Evolutionary conservation across 805 yeast genomes (phyloP).

Genomic region (Zygosaccharomyces bailii): DNA sequence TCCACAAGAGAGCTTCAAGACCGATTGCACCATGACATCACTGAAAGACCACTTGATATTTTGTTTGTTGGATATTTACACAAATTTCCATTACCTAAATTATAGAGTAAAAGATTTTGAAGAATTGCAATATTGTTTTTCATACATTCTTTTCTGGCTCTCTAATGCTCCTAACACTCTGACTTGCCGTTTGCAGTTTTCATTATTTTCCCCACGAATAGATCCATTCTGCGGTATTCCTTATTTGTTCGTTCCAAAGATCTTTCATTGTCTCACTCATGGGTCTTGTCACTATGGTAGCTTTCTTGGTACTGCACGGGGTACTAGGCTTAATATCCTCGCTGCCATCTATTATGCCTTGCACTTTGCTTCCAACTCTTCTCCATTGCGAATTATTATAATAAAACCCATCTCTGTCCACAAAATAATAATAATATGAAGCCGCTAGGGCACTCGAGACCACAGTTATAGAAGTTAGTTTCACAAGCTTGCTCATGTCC

Average conservation of each 20-base stretch:
- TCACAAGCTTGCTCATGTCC: slow-evolving; percentile 25
- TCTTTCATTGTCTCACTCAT: slow-evolving; percentile 31
- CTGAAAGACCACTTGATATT: no score
- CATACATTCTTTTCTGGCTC: no score
- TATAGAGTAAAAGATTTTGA: no score
- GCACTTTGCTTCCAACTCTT: slow-evolving; percentile 22
- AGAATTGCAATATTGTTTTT: no score
- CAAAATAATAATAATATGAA: slow-evolving; percentile 26
- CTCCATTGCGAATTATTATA: slow-evolving; percentile 25
- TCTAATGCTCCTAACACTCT: not conserved
- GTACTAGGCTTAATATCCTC: slow-evolving; percentile 18
- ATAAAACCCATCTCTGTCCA: slow-evolving; percentile 26
- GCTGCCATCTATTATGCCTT: slow-evolving; percentile 24
- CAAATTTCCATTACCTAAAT: not conserved
- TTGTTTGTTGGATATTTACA: not conserved
- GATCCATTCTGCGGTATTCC: slow-evolving; percentile 27
- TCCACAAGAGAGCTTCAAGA: no score
- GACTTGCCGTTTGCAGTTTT: not conserved
- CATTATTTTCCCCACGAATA: slow-evolving; percentile 27
- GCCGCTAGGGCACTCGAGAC: slow-evolving; percentile 22
- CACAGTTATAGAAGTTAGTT: slow-evolving; percentile 22
- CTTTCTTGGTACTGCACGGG: slow-evolving; percentile 15
- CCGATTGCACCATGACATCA: no score
- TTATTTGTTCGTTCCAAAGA: slow-evolving; percentile 31
- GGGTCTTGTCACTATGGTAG: slow-evolving; percentile 22